These are phyloP conservation scores for Neltuma alba DNA, from an alignment of 306 rosid genomes.

Conservation along the genomic window DNA sequence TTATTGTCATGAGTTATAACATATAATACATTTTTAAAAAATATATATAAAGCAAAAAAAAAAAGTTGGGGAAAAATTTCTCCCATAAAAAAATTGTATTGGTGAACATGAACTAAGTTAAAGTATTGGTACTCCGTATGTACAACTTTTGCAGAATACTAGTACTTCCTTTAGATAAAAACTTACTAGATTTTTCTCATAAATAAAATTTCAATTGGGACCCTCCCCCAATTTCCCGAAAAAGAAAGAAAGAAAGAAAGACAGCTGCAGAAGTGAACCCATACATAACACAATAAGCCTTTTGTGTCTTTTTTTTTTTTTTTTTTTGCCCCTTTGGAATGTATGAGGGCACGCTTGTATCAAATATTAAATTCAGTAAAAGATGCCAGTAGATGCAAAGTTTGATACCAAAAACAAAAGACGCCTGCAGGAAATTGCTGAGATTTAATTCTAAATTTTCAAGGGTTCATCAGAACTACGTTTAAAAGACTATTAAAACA, in stretches of 20 bases:
- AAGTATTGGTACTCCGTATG: no score
- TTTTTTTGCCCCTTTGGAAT: background rate
- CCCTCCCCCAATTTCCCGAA: no score
- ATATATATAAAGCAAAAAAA: background rate
- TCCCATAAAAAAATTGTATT: no score
- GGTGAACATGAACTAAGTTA: no score
- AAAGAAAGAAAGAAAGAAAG: no score
- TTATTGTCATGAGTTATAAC: background rate
- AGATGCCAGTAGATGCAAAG: background rate
- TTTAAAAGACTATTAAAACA: constrained; percentile 32
- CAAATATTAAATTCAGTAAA: background rate
- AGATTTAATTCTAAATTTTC: constrained; percentile 1
- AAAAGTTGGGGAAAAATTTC: background rate
- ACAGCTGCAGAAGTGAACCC: background rate
- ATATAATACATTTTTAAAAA: background rate
- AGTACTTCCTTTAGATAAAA: no score
- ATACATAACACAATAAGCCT: background rate
- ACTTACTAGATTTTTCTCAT: no score
- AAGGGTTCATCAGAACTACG: constrained; percentile 15
- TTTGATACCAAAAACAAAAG: background rate
- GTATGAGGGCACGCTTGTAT: background rate
- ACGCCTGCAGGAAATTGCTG: constrained; percentile 1
- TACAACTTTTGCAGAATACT: no score
- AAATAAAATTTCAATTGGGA: no score
- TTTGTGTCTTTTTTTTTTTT: background rate